Conservation (phyloP, 208 protist genomes). For the Leptomonas pyrrhocoris region DNA sequence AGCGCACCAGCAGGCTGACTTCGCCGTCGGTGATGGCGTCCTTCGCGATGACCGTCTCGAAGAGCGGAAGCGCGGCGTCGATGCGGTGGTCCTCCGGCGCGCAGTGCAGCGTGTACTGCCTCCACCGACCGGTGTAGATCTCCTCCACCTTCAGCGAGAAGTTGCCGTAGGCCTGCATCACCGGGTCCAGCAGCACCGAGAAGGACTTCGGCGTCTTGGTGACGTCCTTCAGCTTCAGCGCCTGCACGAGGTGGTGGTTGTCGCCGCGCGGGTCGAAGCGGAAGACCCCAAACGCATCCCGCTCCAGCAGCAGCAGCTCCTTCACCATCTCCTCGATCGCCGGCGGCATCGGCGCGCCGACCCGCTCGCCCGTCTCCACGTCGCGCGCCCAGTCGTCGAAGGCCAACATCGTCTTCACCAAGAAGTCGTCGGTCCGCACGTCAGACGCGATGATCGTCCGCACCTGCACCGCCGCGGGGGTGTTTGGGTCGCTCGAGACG, state of each 20-base stretch:
- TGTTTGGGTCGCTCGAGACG: slow-evolving; percentile 52
- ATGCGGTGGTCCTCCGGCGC: slow-evolving; percentile 70
- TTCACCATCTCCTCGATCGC: slow-evolving; percentile 65
- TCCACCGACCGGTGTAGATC: slow-evolving; percentile 72
- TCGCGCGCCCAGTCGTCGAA: slow-evolving; percentile 61
- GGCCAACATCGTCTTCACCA: slow-evolving; percentile 46
- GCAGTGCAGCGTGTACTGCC: slow-evolving; percentile 63
- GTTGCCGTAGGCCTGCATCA: slow-evolving; percentile 62
- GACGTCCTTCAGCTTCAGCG: slow-evolving; percentile 66
- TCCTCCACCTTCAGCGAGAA: slow-evolving; percentile 45
- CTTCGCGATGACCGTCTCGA: slow-evolving; percentile 49
- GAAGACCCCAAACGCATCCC: slow-evolving; percentile 78
- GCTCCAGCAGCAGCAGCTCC: slow-evolving; percentile 78
- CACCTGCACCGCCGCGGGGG: slow-evolving; percentile 50
- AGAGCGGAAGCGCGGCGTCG: slow-evolving; percentile 43
- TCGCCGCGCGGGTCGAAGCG: slow-evolving; percentile 83
- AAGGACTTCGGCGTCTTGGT: slow-evolving; percentile 61
- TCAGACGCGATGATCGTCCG: slow-evolving; percentile 76
- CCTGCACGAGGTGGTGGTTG: slow-evolving; percentile 72
- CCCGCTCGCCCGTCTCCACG: slow-evolving; percentile 48
- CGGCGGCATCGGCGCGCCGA: slow-evolving; percentile 28
- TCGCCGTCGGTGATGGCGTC: slow-evolving; percentile 35
- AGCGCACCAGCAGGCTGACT: slow-evolving; percentile 51
- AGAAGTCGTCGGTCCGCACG: slow-evolving; percentile 61
- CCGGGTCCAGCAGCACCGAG: slow-evolving; percentile 50